A percentile compares a stretch with the other conserved stretches of the same genome.
Conservation (phyloP, 805 yeast genomes). For the Pachysolen tannophilus region DNA sequence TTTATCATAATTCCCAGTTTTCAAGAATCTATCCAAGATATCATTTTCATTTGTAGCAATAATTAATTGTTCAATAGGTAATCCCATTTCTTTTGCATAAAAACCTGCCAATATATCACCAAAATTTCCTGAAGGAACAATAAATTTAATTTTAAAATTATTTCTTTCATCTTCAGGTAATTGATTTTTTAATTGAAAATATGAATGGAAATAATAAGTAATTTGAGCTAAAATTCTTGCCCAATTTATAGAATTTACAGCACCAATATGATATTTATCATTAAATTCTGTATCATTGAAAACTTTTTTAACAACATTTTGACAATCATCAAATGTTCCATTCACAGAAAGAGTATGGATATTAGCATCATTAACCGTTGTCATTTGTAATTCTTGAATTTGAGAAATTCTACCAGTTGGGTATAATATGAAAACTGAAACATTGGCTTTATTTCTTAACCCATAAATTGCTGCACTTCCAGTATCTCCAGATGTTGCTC, state of each 20-base stretch:
- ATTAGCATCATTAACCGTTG: slow-evolving; percentile 86
- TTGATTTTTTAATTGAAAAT: slow-evolving; percentile 56
- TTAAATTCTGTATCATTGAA: slow-evolving; percentile 89
- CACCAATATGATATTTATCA: slow-evolving; percentile 87
- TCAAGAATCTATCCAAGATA: slow-evolving; percentile 86
- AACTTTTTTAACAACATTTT: slow-evolving; percentile 87
- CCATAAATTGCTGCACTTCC: slow-evolving; percentile 99
- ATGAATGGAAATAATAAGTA: slow-evolving; percentile 91
- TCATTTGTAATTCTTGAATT: slow-evolving; percentile 97
- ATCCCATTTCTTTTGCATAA: slow-evolving; percentile 91
- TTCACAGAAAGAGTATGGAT: slow-evolving; percentile 93
- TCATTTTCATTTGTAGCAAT: slow-evolving; percentile 96
- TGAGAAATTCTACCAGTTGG: slow-evolving; percentile 98
- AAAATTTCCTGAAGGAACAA: slow-evolving; percentile 97
- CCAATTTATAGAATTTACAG: slow-evolving; percentile 98
- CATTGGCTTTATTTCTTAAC: slow-evolving; percentile 92
- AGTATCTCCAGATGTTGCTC: slow-evolving; percentile 99
- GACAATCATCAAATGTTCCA: slow-evolving; percentile 98
- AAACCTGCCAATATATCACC: slow-evolving; percentile 98
- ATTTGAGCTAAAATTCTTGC: slow-evolving; percentile 97
- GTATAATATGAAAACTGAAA: slow-evolving; percentile 91
- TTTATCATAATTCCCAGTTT: slow-evolving; percentile 80
- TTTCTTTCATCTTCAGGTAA: slow-evolving; percentile 19
- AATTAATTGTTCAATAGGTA: slow-evolving; percentile 78
- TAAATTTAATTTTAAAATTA: slow-evolving; percentile 58